Conservation (phyloP, 1,139 yeast genomes). For the Magnusiomyces paraingens region DNA sequence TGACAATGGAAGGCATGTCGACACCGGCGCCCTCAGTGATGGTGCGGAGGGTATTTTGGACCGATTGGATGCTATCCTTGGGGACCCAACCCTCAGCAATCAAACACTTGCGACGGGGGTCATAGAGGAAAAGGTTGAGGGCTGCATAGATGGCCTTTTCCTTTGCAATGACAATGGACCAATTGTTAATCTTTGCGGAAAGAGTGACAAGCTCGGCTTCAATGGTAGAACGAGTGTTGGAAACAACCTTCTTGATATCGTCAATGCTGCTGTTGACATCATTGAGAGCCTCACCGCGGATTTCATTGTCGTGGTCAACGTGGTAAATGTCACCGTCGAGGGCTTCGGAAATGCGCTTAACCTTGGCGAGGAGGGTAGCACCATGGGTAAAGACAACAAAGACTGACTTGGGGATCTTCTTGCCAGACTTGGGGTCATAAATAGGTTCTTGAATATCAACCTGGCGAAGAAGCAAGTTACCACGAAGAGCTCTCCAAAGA, state of each 20-base stretch:
- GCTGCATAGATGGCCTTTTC: conserved; percentile 73
- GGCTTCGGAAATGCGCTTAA: conserved; percentile 71
- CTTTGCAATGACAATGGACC: conserved; percentile 60
- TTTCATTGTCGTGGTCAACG: conserved; percentile 51
- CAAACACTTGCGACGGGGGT: conserved; percentile 74
- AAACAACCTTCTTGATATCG: conserved; percentile 64
- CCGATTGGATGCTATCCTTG: conserved; percentile 41
- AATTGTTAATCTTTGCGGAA: conserved; percentile 60
- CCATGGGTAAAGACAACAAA: conserved; percentile 91
- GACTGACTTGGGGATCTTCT: conserved; percentile 55
- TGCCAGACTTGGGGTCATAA: conserved; percentile 44
- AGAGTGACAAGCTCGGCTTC: conserved; percentile 70
- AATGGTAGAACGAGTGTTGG: conserved; percentile 63
- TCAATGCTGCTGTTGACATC: conserved; percentile 53
- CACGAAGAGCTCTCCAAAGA: conserved; percentile 88
- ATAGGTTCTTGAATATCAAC: conserved; percentile 59
- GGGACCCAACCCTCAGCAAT: conserved; percentile 99
- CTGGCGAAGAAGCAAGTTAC: conserved; percentile 73
- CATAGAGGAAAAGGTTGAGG: conserved; percentile 77
- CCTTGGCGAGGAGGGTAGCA: conserved; percentile 56
- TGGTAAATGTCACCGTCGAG: conserved; percentile 73
- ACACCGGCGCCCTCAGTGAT: conserved; percentile 53
- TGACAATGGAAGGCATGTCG: conserved; percentile 68
- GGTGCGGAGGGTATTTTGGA: conserved; percentile 45
- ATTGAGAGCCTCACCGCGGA: conserved; percentile 51